A percentile compares a stretch with the other conserved stretches of the same genome.
Conservation (phyloP, 441 rosid species). For the Adansonia grandidieri region DNA sequence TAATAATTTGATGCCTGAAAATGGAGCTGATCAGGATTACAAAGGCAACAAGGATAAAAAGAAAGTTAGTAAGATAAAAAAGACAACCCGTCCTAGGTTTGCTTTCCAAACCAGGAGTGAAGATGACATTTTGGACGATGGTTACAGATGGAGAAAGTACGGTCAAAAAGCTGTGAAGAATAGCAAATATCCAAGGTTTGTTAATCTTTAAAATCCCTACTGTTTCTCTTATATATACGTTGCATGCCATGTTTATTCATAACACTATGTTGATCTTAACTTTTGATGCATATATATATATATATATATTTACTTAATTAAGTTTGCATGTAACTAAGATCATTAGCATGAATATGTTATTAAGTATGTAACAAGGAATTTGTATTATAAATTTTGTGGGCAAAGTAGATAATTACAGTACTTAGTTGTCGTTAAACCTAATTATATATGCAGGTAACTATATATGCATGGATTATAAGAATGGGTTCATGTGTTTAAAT, state of each 20-base stretch:
- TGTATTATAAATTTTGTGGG: too few relatives aligned
- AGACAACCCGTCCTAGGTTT: conserved; percentile 40
- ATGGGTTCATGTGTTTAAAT: too few relatives aligned
- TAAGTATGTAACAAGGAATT: too few relatives aligned
- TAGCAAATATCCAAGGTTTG: conserved; percentile 49
- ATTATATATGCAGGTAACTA: background rate
- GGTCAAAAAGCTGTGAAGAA: conserved; percentile 65
- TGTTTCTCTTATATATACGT: conserved; percentile 9
- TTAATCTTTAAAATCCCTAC: background rate
- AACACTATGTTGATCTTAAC: background rate
- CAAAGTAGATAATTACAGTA: too few relatives aligned
- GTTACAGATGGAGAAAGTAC: conserved; percentile 61
- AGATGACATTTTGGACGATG: conserved; percentile 60
- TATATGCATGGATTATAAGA: too few relatives aligned
- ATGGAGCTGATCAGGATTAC: conserved; percentile 31
- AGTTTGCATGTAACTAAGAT: background rate
- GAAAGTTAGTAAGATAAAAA: conserved; percentile 41
- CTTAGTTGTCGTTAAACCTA: background rate
- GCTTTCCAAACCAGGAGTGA: conserved; percentile 53
- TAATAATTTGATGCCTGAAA: conserved; percentile 30
- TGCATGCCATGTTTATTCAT: conserved; percentile 22
- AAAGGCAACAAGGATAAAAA: conserved; percentile 31
- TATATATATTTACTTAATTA: background rate
- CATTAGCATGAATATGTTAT: background rate
- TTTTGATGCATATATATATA: background rate